Evolutionary conservation across 441 rosid species (phyloP), one percentile per base, ranked within the genome.

Genomic region (Mallotus japonicus): DNA sequence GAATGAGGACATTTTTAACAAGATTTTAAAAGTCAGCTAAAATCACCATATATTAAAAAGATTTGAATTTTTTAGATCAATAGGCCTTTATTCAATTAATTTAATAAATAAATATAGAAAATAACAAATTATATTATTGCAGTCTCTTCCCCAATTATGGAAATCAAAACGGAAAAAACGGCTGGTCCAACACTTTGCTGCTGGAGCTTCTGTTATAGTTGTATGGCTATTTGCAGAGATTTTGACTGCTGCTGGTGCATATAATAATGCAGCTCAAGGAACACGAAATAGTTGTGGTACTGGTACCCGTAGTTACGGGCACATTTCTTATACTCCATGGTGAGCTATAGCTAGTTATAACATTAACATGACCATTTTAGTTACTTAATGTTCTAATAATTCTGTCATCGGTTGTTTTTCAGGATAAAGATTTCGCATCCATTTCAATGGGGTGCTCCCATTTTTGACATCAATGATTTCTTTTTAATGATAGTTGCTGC

Each of bases 351-450:
- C 40, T 34, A 34, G 40, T 1, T 34, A 3, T 34, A 34, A 34
- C 40, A 34, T 42, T 55, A 1, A 2, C 40, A 46, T n/a, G n/a
- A 56, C 59, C 56, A 28, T 72, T 2, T 15, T n/a, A n/a, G n/a
- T 15, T 54, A 22, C 24, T 20, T 6, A 28, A 42, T 62, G 34
- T 62, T 8, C 56, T 53, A 44, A 49, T 49, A 16, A 47, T 69
- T 62, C 34, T 42, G 46, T 50, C 34, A 12, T 50, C 0, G 3
- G 0, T 13, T 9, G n/a, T 7, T 49, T 49, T 73, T 71, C 84
- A 89, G 94, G 97, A 86, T 90, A 72, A 85, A 76, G 73, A 10
- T 92, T 81, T 96, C 96, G 12, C 88, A 83, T 83, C 96, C 97
- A 50, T 86, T 88, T 68, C 93, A 87, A 70, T 90, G 89, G 89